Evolutionary conservation across 805 yeast species (phyloP), one percentile per base, ranked within the genome.

Genomic region (Lachancea sp.): DNA sequence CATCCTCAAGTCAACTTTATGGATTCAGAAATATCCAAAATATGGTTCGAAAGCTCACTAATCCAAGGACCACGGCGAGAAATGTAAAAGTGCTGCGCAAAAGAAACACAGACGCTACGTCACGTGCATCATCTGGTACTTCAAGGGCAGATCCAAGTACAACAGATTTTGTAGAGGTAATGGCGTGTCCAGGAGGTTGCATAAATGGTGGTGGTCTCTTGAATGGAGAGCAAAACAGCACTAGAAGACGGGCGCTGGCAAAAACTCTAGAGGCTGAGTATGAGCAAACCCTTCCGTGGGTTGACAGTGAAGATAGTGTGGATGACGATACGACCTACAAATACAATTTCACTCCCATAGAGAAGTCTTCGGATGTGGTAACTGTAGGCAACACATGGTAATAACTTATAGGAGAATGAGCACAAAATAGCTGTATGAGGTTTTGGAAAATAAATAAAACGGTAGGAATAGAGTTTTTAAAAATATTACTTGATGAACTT

Each of bases 121-220:
- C 38, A 8, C 47, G 24, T 7, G 36, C 25, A 3, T 23, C 45
- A 15, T n/a, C 41, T 8, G 37, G 41, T 25, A 41, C 42, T 5
- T 46, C 47, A 9, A 66, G 50, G 1, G 79, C 78, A 0, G 89
- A 84, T 44, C 83, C 90, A 1, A 61, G 74, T 23, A 69, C 66
- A 29, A 80, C 84, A 50, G 92, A 86, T 46, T 85, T 83, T 50
- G 84, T 90, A 5, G 98, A 92, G 54, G 83, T 92, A 33, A 90
- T 88, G 96, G 98, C 98, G 1, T 92, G 98, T 60, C 98, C 98
- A 5, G 88, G 86, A 21, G 98, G 98, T 1, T 92, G 97, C 56
- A 84, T 89, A 42, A 92, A 90, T 55, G 98, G 98, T 8, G 97
- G 98, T 17, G 98, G 98, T 0, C 89, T 88, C 52, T 73, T 87